These are phyloP conservation scores for Tuber borchii DNA, from an alignment of 495 filamentous ascomycete species.

Conservation along the genomic window DNA sequence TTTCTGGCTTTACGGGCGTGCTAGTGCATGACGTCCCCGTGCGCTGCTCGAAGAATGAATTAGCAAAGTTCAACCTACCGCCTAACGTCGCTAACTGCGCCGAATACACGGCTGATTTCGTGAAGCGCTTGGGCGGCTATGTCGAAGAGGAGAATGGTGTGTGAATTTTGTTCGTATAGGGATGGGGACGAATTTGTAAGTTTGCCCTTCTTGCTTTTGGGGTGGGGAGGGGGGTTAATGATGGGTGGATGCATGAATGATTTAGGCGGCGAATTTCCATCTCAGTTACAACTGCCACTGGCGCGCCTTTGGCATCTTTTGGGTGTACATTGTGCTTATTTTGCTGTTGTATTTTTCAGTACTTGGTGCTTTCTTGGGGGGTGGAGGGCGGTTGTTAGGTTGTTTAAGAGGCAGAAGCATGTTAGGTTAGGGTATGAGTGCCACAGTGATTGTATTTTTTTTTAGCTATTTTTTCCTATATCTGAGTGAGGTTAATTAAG, in stretches of 20 bases:
- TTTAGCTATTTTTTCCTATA: no score
- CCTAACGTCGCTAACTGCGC: no score
- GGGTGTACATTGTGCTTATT: conserved; percentile 41
- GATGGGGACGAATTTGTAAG: no score
- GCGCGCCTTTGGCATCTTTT: conserved; percentile 53
- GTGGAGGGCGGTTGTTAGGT: conserved; percentile 15
- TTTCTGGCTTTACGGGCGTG: no score
- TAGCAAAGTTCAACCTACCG: no score
- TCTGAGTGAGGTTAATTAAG: background rate
- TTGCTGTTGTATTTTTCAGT: conserved; percentile 30
- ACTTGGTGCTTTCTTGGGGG: conserved; percentile 32
- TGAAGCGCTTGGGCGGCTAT: no score
- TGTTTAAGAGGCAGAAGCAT: conserved; percentile 8
- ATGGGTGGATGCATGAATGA: background rate
- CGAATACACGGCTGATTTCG: no score
- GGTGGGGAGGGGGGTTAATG: background rate
- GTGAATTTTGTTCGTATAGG: no score
- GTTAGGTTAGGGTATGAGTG: background rate
- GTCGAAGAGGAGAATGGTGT: no score
- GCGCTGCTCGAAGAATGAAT: no score
- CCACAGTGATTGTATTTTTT: background rate
- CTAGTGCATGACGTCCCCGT: no score
- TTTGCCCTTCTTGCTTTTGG: no score
- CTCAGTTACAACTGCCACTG: conserved; percentile 54
- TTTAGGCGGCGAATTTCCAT: conserved; percentile 44